These are phyloP conservation scores for Selenicereus undatus DNA, from an alignment of 148 eudicot species.

Conservation along the genomic window DNA sequence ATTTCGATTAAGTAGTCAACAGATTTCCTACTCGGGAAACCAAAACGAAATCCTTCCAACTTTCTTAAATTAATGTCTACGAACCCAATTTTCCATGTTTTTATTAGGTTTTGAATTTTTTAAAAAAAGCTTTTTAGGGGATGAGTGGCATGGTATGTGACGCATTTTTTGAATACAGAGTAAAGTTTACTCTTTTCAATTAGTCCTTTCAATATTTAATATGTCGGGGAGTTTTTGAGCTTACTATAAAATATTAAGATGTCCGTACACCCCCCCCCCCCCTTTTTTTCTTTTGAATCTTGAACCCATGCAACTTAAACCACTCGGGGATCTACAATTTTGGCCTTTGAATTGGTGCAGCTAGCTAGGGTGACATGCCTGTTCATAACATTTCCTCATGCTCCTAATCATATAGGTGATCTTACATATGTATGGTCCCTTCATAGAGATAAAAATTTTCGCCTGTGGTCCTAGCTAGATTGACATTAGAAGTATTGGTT, in stretches of 20 bases:
- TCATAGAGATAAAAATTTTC: background rate
- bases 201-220: slow-evolving; percentile 36
- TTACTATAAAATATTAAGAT: slow-evolving; percentile 18
- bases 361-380: slow-evolving; percentile 1
- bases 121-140: background rate
- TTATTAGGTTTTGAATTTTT: background rate
- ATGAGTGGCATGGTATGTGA: background rate
- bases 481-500: too few species aligned
- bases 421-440: background rate
- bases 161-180: background rate
- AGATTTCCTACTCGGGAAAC: slow-evolving; percentile 67
- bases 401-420: background rate
- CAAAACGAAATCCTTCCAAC: slow-evolving; percentile 57
- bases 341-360: slow-evolving; percentile 28
- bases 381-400: background rate
- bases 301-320: slow-evolving; percentile 40
- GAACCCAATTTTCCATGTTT: slow-evolving; percentile 6
- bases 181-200: slow-evolving; percentile 9
- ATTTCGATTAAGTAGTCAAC: slow-evolving; percentile 88
- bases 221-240: slow-evolving; percentile 36
- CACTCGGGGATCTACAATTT: slow-evolving; percentile 85
- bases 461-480: background rate
- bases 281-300: too few species aligned
- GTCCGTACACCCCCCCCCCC: slow-evolving; percentile 49
- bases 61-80: slow-evolving; percentile 33